Percentiles rank a stretch among this genome's conserved stretches.
Conservation (phyloP, 768 basidiomycete species). For the Tulasnella sp. region DNA sequence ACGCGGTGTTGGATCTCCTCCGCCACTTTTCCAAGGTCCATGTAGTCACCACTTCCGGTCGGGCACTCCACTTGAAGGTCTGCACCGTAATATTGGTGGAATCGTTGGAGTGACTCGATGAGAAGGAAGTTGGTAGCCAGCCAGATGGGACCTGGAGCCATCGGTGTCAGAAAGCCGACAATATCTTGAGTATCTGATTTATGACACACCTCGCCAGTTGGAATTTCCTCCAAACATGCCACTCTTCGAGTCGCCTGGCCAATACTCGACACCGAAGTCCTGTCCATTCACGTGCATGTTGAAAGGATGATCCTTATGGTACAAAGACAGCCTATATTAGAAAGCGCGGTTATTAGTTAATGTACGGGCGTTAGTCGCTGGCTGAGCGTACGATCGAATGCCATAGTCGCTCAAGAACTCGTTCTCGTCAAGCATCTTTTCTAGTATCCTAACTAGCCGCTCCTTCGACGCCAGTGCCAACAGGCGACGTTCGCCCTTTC, state of each 20-base stretch:
- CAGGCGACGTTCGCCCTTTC: slow-evolving; percentile 76
- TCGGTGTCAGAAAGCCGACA: no score
- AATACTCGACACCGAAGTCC: slow-evolving; percentile 85
- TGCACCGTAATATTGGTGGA: slow-evolving; percentile 96
- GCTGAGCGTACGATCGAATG: slow-evolving; percentile 70
- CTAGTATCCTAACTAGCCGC: slow-evolving; percentile 70
- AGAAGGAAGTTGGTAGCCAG: slow-evolving; percentile 92
- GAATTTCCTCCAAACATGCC: slow-evolving; percentile 84
- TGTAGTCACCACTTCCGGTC: slow-evolving; percentile 92
- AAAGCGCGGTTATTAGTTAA: background rate
- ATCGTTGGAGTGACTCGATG: slow-evolving; percentile 91
- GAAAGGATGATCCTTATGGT: slow-evolving; percentile 88
- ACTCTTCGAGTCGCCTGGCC: slow-evolving; percentile 94
- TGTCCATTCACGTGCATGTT: slow-evolving; percentile 90
- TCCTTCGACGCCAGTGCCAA: slow-evolving; percentile 90
- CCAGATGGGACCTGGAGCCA: slow-evolving; percentile 43
- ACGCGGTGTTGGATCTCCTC: slow-evolving; percentile 99
- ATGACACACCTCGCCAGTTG: slow-evolving; percentile 50
- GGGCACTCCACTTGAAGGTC: slow-evolving; percentile 92
- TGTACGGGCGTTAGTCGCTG: background rate
- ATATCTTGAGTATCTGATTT: no score
- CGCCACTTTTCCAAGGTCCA: slow-evolving; percentile 87
- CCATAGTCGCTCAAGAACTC: slow-evolving; percentile 96
- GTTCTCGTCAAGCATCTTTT: slow-evolving; percentile 95
- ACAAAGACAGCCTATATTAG: slow-evolving; percentile 60